These are phyloP conservation scores for Oryza meridionalis DNA, from an alignment of 176 grass and related monocot genomes.

Conservation along the genomic window DNA sequence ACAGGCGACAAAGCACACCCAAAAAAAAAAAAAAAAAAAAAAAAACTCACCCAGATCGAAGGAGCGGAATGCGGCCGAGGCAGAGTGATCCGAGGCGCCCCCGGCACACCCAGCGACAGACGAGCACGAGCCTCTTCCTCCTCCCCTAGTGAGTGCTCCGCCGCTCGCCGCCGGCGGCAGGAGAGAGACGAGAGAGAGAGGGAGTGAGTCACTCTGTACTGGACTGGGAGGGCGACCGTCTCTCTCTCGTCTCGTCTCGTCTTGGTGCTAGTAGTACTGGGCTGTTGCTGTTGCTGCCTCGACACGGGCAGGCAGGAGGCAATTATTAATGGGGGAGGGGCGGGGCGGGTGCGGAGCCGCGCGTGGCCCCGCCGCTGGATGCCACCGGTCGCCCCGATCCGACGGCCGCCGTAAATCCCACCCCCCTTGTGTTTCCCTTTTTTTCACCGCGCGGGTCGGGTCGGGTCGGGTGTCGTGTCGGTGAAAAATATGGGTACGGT, in stretches of 20 bases:
- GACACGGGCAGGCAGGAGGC: not conserved
- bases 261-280: too few species aligned
- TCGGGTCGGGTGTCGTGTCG: conserved; percentile 34
- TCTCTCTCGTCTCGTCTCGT: not conserved
- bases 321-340: conserved; percentile 50
- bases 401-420: conserved; percentile 24
- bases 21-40: not conserved
- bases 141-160: too few species aligned
- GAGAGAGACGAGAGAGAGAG: not conserved
- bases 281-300: not conserved
- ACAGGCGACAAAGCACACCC: not conserved
- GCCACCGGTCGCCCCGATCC: conserved; percentile 14
- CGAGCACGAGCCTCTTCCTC: too few species aligned
- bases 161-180: conserved; percentile 1
- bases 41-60: conserved; percentile 58
- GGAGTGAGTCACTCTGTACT: not conserved
- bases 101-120: too few species aligned
- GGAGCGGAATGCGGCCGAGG: not conserved
- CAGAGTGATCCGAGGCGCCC: not conserved
- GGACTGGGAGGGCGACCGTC: too few species aligned
- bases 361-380: conserved; percentile 44
- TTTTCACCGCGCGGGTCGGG: conserved; percentile 22
- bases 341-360: not conserved
- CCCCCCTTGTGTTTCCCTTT: not conserved
- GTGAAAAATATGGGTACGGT: conserved; percentile 29